Base-by-base conservation (phyloP, 306 rosid genomes). In the Ormosia semicastrata region DNA sequence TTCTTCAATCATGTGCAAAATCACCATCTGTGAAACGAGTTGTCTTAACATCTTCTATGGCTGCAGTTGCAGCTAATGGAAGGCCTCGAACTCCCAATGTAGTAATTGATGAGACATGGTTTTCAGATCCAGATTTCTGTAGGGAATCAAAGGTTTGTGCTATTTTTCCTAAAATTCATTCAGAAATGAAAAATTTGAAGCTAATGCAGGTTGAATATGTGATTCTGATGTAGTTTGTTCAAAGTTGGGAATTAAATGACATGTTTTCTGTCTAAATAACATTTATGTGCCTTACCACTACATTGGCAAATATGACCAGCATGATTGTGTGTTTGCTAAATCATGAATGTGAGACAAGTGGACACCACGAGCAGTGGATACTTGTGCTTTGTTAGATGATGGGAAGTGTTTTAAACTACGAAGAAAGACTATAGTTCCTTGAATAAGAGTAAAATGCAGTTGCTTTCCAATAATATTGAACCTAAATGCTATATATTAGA, bases 1-100 rank as follows among this genome's bases (percentile, higher is more conserved):
- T 87, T 81, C 90, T 87, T 24, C 76, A 81, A 34, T 87, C 90
- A 74, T 84, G 88, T 73, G 84, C 79, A 5, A 84, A 84, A 57
- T 81, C 86, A 8, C 32, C 84, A 18, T 84, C 86, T 4, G 56
- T 87, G 37, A 81, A 84, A 64, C 79, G 88, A 58, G 85, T 87
- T 50, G 64, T 87, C 50, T 81, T 84, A 8, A 87, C 90, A 32
- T 87, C 90, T 81, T 87, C 87, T 60, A 1, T 18, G 3, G 9
- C 81, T 59, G 66, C 88, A 29, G 76, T 84, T 81, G 1, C 3
- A 52, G 59, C 6, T 12, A 68, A 0, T 67, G 64, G 29, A 40
- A 87, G 68, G 65, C 88, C 90, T 24, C 24, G 10, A 68, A 81
- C 8, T 77, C 86, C 86, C 0, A 79, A 80, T 57, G 71, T 72